Evolutionary conservation across 768 basidiomycete genomes (phyloP).

Genomic region (Phanerochaete sordida): DNA sequence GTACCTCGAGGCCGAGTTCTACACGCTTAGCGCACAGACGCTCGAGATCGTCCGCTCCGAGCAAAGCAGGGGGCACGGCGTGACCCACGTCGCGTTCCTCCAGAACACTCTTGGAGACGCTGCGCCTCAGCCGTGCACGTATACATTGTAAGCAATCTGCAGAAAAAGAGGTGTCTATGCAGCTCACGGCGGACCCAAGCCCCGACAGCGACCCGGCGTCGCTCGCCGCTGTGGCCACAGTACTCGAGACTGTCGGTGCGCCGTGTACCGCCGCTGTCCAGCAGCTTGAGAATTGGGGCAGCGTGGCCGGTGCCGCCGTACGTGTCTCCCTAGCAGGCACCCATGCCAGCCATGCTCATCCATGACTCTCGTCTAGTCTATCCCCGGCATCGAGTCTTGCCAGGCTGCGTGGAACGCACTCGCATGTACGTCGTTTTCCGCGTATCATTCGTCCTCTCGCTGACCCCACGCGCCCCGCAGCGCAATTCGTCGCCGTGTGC

Average conservation of each 20-base stretch:
- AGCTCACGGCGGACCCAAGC: slow-evolving; percentile 16
- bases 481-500: slow-evolving; percentile 44
- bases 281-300: slow-evolving; percentile 36
- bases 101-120: slow-evolving; percentile 39
- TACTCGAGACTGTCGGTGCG: slow-evolving; percentile 51
- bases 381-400: slow-evolving; percentile 53
- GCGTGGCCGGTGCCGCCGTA: slow-evolving; percentile 48
- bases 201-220: slow-evolving; percentile 39
- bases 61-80: slow-evolving; percentile 55
- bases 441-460: too few relatives aligned
- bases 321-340: neutral
- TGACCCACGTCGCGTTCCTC: slow-evolving; percentile 52
- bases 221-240: slow-evolving; percentile 41
- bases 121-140: slow-evolving; percentile 52
- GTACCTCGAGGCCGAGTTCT: slow-evolving; percentile 45
- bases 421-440: slow-evolving; percentile 21
- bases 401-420: slow-evolving; percentile 51
- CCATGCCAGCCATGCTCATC: neutral
- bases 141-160: slow-evolving; percentile 45
- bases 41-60: slow-evolving; percentile 44
- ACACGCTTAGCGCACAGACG: slow-evolving; percentile 39
- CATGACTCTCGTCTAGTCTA: slow-evolving; percentile 24
- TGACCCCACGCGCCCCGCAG: slow-evolving; percentile 24
- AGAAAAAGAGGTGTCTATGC: neutral
- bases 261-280: slow-evolving; percentile 55